These are phyloP conservation scores for Puya raimondii DNA, from an alignment of 176 grass and related monocot genomes.

Conservation along the genomic window DNA sequence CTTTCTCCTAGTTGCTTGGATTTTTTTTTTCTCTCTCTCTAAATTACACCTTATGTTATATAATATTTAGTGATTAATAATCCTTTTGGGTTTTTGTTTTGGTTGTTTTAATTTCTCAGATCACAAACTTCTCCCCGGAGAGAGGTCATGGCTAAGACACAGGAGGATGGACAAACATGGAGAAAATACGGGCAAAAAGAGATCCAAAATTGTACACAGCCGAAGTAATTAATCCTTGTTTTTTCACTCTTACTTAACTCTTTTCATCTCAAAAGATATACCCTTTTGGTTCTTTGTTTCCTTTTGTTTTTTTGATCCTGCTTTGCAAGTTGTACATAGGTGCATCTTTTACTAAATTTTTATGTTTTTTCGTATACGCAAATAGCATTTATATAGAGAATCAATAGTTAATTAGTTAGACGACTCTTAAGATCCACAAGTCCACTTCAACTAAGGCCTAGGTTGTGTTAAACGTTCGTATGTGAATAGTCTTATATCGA, in stretches of 20 bases:
- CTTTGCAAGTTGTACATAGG: too few relatives aligned
- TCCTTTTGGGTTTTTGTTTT: background rate
- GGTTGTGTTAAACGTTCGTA: too few relatives aligned
- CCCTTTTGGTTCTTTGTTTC: background rate
- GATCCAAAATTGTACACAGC: conserved; percentile 34
- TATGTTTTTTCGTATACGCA: too few relatives aligned
- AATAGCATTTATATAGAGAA: too few relatives aligned
- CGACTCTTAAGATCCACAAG: too few relatives aligned
- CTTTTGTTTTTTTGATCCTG: too few relatives aligned
- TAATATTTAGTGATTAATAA: background rate
- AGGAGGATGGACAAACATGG: conserved; percentile 58
- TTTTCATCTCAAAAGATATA: background rate
- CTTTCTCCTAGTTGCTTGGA: background rate
- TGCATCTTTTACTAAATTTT: too few relatives aligned
- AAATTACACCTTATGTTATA: background rate
- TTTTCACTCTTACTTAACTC: background rate
- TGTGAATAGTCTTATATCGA: too few relatives aligned
- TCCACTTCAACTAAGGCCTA: too few relatives aligned
- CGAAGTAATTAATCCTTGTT: conserved; percentile 20
- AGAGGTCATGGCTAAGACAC: conserved; percentile 10
- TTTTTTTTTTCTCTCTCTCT: background rate
- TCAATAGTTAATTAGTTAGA: too few relatives aligned
- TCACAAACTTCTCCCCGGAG: conserved; percentile 17
- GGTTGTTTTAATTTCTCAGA: conserved; percentile 25
- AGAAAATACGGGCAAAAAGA: conserved; percentile 87